These are phyloP conservation scores for Coemansia sp. DNA, from an alignment of 192 early-diverging fungal genomes.

Conservation along the genomic window DNA sequence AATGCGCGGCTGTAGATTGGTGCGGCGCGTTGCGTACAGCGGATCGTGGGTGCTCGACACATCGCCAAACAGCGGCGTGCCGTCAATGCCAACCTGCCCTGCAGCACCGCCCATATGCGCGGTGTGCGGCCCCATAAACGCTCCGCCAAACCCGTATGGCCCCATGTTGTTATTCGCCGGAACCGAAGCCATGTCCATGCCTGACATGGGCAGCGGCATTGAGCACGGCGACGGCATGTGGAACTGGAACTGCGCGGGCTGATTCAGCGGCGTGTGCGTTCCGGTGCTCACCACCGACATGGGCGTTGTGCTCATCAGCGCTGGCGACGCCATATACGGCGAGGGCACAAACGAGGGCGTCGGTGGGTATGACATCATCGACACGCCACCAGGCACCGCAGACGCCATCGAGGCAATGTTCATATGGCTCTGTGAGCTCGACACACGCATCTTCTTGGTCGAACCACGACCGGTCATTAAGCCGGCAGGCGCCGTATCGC, in stretches of 20 bases:
- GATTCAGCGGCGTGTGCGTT: constrained; percentile 40
- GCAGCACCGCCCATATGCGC: constrained; percentile 20
- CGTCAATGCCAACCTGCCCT: constrained; percentile 22
- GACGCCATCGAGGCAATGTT: constrained; percentile 20
- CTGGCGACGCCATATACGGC: constrained; percentile 43
- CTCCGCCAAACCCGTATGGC: constrained; percentile 25
- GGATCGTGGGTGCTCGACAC: constrained; percentile 17
- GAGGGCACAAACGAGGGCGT: constrained; percentile 42
- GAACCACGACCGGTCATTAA: constrained; percentile 19
- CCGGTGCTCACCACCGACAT: constrained; percentile 39
- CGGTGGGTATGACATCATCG: constrained; percentile 34
- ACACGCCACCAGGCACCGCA: constrained; percentile 7
- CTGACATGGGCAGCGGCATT: constrained; percentile 46
- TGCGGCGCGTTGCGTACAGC: constrained; percentile 31
- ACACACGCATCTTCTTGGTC: constrained; percentile 53
- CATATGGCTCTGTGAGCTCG: constrained; percentile 46
- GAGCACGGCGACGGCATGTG: constrained; percentile 54
- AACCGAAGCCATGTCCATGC: constrained; percentile 45
- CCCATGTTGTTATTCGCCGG: constrained; percentile 25
- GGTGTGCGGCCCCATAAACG: constrained; percentile 27
- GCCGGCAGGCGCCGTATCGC: constrained; percentile 34
- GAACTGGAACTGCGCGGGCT: constrained; percentile 48
- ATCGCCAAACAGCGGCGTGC: constrained; percentile 35
- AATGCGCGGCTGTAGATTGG: constrained; percentile 35
- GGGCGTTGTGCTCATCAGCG: constrained; percentile 29